Evolutionary conservation across 192 early-diverging fungal species (phyloP), one percentile per base, ranked within the genome.

Genomic region (Chytriomyces sp.): DNA sequence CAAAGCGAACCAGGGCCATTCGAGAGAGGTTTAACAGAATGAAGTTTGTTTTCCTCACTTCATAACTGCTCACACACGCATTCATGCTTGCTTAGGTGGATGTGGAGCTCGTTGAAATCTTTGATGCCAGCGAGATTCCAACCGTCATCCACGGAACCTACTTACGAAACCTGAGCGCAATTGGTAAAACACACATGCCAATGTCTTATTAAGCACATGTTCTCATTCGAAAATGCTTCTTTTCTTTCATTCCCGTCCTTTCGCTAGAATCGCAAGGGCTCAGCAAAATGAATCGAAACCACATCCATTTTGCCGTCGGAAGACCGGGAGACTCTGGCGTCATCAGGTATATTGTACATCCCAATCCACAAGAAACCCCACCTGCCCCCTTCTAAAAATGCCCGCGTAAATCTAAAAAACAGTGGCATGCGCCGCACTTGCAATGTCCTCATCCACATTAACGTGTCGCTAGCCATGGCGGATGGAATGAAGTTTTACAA

Each of bases 271-370:
- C 11, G 6, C 35, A 72, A 61, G 71, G 95, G 6, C 84, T 97
- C 45, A 89, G 82, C 7, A 82, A 76, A 45, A 98, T 98, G 95
- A 65, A 57, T 44, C 88, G 96, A 50, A 94, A 93, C 45, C 95
- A 98, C 83, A 95, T 98, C 65, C 96, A 98, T 76, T 93, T 94
- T 82, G 93, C 95, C 1, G 66, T 84, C 5, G 94, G 94, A 0
- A 78, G 87, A 67, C 88, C 81, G 5, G 91, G 90, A 5, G 92
- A 92, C 44, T 50, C 79, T 18, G 86, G 81, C 16, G 94, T 96
- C n/a, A 91, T 90, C 65, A 94, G 85, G n/a, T n/a, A n/a, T n/a
- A n/a, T n/a, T n/a, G n/a, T n/a, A n/a, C n/a, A n/a, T n/a, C n/a
- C n/a, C n/a, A n/a, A n/a, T n/a, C n/a, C n/a, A n/a, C n/a, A n/a